Conservation (phyloP, 768 basidiomycete species). For the Porphyrellus cyaneotinctus region DNA sequence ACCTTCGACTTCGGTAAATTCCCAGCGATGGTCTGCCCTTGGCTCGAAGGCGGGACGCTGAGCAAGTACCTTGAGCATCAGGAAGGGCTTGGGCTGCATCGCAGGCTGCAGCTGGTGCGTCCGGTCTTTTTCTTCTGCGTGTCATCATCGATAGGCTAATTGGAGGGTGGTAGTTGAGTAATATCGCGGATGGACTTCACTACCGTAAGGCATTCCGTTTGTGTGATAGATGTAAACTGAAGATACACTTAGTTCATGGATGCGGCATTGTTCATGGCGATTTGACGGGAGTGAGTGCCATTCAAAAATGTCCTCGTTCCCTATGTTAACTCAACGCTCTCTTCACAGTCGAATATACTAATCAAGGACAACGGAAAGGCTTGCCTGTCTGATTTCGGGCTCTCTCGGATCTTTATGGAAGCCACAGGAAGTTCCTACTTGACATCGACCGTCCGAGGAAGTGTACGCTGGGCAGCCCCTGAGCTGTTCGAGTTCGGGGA, state of each 20-base stretch:
- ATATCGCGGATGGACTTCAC: conserved; percentile 20
- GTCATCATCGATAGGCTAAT: neutral
- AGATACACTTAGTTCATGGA: conserved; percentile 9
- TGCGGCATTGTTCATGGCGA: conserved; percentile 42
- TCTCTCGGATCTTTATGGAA: conserved; percentile 30
- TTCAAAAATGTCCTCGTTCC: neutral
- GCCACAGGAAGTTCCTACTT: conserved; percentile 20
- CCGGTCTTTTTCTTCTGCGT: neutral
- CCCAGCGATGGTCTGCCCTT: conserved; percentile 34
- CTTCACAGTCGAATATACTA: conserved; percentile 33
- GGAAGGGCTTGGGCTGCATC: conserved; percentile 2
- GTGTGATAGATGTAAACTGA: neutral
- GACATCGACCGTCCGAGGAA: conserved; percentile 38
- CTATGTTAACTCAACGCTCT: neutral
- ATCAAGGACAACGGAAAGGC: conserved; percentile 31
- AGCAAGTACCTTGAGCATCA: conserved; percentile 19
- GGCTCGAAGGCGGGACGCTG: conserved; percentile 31
- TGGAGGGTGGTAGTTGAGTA: conserved; percentile 6
- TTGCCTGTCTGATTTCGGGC: conserved; percentile 36
- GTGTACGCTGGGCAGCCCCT: conserved; percentile 46
- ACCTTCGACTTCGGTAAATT: conserved; percentile 29
- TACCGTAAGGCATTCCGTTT: conserved; percentile 14
- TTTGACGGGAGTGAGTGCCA: conserved; percentile 39
- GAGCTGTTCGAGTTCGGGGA: conserved; percentile 34
- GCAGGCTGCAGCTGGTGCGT: conserved; percentile 18